These are phyloP conservation scores for Cystobasidium onofrii DNA, from an alignment of 768 basidiomycete species.

Conservation along the genomic window DNA sequence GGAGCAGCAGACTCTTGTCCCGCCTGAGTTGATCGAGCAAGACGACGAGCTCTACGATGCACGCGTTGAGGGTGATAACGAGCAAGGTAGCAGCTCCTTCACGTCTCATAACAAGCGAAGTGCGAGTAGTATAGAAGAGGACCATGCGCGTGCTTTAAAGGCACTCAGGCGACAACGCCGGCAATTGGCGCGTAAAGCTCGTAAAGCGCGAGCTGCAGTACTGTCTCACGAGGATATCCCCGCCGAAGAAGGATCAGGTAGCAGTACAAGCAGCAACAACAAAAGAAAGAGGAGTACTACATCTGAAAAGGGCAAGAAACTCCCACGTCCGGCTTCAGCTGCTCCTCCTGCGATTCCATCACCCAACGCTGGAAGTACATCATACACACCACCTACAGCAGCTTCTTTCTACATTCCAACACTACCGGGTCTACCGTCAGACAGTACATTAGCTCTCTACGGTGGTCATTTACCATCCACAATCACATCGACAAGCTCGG, in stretches of 20 bases:
- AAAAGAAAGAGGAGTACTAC: background rate
- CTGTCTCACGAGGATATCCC: background rate
- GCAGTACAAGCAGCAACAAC: background rate
- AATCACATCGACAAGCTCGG: conserved; percentile 53
- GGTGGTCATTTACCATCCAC: conserved; percentile 75
- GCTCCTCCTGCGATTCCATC: background rate
- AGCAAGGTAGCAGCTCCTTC: background rate
- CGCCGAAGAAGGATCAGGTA: background rate
- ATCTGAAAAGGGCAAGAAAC: background rate
- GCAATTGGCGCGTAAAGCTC: background rate
- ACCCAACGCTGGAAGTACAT: background rate
- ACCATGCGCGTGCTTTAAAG: background rate
- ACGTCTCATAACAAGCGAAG: background rate
- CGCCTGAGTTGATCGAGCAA: background rate
- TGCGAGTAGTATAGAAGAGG: background rate
- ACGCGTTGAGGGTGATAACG: background rate
- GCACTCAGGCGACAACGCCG: background rate
- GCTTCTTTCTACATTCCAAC: conserved; percentile 72
- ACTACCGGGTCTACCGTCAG: conserved; percentile 69
- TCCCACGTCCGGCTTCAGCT: background rate
- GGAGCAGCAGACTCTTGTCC: background rate
- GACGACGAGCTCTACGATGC: background rate
- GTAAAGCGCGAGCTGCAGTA: background rate
- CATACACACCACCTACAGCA: conserved; percentile 46
- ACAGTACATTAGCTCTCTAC: conserved; percentile 63